phyloP scores from a whole-genome alignment of 1,284 basidiomycete genomes.

The Ganoderma resinaceum region DNA sequence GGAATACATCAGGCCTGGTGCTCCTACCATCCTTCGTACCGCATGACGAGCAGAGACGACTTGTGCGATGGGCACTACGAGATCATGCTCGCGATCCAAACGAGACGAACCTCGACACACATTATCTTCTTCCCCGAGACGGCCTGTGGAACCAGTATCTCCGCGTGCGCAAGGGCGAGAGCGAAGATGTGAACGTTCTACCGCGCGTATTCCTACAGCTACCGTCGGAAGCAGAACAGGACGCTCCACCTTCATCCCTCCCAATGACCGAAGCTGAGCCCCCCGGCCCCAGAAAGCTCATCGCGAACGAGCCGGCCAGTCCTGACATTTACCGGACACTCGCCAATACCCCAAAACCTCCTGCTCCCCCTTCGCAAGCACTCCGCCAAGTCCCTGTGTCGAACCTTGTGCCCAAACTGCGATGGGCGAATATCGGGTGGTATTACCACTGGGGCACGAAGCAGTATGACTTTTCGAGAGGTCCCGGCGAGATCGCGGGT shows the following conservation, averaged over 20 bases:
- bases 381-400: slow-evolving; percentile 53
- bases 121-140: slow-evolving; percentile 75
- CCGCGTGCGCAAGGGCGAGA: slow-evolving; percentile 40
- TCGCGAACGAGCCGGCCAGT: slow-evolving; percentile 71
- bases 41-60: slow-evolving; percentile 62
- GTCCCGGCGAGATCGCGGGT: slow-evolving; percentile 66
- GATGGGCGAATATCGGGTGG: slow-evolving; percentile 95
- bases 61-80: slow-evolving; percentile 74
- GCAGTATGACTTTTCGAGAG: slow-evolving; percentile 84
- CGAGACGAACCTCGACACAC: slow-evolving; percentile 86
- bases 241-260: slow-evolving; percentile 12
- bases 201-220: slow-evolving; percentile 42
- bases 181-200: slow-evolving; percentile 45
- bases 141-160: slow-evolving; percentile 78
- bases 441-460: slow-evolving; percentile 94
- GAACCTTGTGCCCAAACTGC: slow-evolving; percentile 70
- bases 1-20: slow-evolving; percentile 69
- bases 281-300: slow-evolving; percentile 66
- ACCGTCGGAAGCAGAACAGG: slow-evolving; percentile 14
- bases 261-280: slow-evolving; percentile 28
- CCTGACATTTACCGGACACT: slow-evolving; percentile 55
- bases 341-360: slow-evolving; percentile 58
- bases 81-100: slow-evolving; percentile 83
- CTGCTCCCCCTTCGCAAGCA: slow-evolving; percentile 63
- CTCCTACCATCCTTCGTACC: slow-evolving; percentile 78